Evolutionary conservation across 140 eudicot species (phyloP).

Genomic region (Senecio squalidus): DNA sequence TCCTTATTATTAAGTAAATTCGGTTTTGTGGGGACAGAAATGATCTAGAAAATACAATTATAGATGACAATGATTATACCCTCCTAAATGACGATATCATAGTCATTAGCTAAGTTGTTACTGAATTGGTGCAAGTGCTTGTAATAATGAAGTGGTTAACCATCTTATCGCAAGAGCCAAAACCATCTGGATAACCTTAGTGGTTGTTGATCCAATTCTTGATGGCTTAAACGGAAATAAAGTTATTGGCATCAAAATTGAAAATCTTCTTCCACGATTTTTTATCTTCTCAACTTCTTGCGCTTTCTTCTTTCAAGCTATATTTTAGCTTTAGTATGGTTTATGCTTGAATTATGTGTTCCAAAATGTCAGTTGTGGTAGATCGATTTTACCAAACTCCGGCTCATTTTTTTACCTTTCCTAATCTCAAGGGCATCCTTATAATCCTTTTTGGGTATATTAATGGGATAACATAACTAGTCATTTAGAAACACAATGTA

Average conservation of each 20-base stretch:
- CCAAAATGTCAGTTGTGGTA: no score
- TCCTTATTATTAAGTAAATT: no score
- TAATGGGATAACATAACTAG: background rate
- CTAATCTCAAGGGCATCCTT: background rate
- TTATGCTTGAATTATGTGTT: no score
- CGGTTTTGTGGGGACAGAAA: no score
- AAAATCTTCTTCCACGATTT: background rate
- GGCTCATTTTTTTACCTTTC: background rate
- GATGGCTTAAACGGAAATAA: background rate
- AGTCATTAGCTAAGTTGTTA: background rate
- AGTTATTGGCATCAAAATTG: background rate
- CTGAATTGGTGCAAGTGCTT: background rate
- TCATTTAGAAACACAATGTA: no score
- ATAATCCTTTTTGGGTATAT: background rate
- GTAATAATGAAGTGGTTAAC: background rate
- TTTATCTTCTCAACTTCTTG: background rate
- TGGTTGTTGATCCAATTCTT: background rate
- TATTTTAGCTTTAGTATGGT: background rate
- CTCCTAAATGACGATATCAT: background rate
- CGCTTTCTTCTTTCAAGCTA: background rate
- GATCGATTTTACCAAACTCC: background rate
- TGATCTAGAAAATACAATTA: no score
- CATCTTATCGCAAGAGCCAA: no score
- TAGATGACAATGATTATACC: no score
- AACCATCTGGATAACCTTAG: no score